Percentiles rank a stretch among this genome's conserved stretches.
Evolutionary conservation across 345 rosid species (phyloP).

Genomic region (Moricandia arvensis): DNA sequence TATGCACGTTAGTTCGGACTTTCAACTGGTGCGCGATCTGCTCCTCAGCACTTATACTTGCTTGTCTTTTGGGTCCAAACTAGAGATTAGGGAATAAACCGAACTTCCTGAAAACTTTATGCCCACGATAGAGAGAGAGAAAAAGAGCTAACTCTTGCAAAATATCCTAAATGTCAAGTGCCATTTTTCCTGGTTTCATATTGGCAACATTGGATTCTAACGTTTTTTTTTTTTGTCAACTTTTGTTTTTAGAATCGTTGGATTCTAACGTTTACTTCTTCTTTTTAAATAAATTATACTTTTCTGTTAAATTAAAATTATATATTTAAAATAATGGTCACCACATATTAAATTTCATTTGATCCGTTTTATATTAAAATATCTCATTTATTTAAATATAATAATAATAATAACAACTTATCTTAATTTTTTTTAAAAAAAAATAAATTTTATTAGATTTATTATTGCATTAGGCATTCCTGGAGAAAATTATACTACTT

Average conservation of each 20-base stretch:
- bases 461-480: background rate
- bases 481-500: background rate
- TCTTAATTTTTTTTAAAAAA: background rate
- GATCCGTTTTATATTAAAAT: background rate
- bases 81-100: background rate
- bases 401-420: background rate
- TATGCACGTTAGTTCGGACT: background rate
- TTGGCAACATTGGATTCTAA: background rate
- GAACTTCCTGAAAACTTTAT: background rate
- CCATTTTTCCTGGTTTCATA: background rate
- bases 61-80: background rate
- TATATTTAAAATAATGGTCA: background rate
- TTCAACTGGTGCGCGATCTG: background rate
- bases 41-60: background rate
- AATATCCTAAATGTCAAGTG: background rate
- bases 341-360: background rate
- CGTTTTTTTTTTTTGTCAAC: no score
- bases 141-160: background rate
- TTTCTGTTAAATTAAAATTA: background rate
- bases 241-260: no score
- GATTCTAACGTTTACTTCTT: background rate
- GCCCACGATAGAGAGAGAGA: background rate
- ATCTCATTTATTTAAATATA: background rate
- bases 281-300: background rate
- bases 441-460: background rate